A percentile compares a stretch with the other conserved stretches of the same genome.
These are phyloP conservation scores for Thielaviopsis punctulata DNA, from an alignment of 2,329 filamentous ascomycete genomes.

Conservation along the genomic window DNA sequence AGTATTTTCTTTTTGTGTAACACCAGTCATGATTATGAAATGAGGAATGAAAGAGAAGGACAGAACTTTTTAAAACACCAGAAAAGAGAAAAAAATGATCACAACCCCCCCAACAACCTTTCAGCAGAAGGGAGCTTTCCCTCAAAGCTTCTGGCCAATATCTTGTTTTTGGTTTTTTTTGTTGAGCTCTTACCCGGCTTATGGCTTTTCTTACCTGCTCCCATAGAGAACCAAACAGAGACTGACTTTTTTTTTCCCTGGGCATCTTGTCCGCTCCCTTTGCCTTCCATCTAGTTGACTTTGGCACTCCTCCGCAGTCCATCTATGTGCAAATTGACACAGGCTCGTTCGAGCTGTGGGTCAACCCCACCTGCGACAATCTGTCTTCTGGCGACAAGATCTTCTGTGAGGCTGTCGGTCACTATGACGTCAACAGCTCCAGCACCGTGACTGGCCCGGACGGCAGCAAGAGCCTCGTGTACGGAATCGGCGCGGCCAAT, in stretches of 20 bases:
- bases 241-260: constrained; percentile 9
- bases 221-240: constrained; percentile 1
- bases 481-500: constrained; percentile 34
- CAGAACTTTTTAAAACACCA: too few species aligned
- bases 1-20: background rate
- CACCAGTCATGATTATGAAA: background rate
- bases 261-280: constrained; percentile 1
- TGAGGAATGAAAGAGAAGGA: background rate
- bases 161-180: background rate
- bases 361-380: constrained; percentile 41
- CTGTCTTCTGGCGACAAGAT: constrained; percentile 20
- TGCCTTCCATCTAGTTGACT: constrained; percentile 20
- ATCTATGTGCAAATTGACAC: constrained; percentile 41
- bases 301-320: constrained; percentile 36
- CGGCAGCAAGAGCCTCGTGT: constrained; percentile 25
- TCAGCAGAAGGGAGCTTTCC: too few species aligned
- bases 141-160: too few species aligned
- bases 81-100: background rate
- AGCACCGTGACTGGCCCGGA: constrained; percentile 21
- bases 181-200: background rate
- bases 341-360: constrained; percentile 43
- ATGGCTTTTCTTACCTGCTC: background rate
- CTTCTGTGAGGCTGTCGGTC: constrained; percentile 30
- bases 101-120: background rate
- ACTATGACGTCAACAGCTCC: constrained; percentile 27